Base-by-base conservation (phyloP, 306 rosid species). In the Acacia melanoxylon region DNA sequence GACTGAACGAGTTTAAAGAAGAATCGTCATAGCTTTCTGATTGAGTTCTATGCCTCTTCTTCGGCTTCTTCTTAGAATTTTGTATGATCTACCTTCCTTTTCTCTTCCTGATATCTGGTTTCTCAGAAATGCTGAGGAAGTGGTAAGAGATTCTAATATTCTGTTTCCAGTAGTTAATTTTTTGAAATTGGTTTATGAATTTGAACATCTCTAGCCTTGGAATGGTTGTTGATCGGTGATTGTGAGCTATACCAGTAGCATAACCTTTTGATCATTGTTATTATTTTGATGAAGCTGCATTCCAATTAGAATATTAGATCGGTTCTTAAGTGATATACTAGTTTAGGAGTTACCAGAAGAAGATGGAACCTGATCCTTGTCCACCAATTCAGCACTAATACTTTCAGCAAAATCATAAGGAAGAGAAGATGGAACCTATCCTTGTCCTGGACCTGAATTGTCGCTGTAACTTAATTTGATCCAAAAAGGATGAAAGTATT, bases 1-100 rank as follows among this genome's bases (percentile, higher is more conserved):
- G 86, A 69, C 24, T 89, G 71, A 83, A 86, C 25, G 93, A 88
- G 73, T 80, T 92, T 62, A 93, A 92, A 74, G 97, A 95, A 52
- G 97, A 95, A 65, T 89, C 93, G 0, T 20, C 86, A 15, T 90
- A 88, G 89, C 61, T 19, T 69, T 69, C 4, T 10, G 25, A 20
- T 59, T 10, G 3, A 48, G 63, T 51, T 68, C 12, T 20, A n/a
- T 5, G 33, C 69, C 17, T 63, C 66, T 24, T 59, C 16, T 11
- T 59, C 25, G 16, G 37, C 41, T 31, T 11, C 35, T 17, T 29
- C 46, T 29, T n/a, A 10, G 33, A 61, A 61, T 25, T 61, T 25
- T 24, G 16, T 27, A 11, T 27, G 35, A 62, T 62, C 8, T n/a
- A 12, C 29, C 13, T 56, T 56, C 5, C 17, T 16, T 67, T 41